Percentiles rank a stretch among this genome's conserved stretches.
phyloP scores from a whole-genome alignment of 805 yeast species.

The Myxozyma sirexii region DNA sequence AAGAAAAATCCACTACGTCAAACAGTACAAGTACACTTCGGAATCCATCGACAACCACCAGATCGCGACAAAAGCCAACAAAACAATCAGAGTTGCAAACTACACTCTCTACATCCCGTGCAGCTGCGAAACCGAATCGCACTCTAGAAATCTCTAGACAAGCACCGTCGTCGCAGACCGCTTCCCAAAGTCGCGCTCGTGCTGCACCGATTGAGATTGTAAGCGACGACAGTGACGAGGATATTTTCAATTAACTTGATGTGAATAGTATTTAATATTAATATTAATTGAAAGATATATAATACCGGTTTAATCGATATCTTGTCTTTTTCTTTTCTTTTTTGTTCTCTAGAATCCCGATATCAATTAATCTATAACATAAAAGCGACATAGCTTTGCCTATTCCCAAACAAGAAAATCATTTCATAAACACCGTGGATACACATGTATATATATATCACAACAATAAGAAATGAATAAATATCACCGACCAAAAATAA shows the following conservation, averaged over 20 bases:
- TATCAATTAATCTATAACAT: no score
- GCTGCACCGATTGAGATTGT: conserved; percentile 15
- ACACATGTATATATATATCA: no score
- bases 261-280: neutral
- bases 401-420: no score
- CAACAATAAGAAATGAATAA: no score
- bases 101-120: no score
- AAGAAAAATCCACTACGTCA: neutral
- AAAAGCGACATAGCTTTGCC: no score
- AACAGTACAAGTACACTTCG: neutral
- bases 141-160: neutral
- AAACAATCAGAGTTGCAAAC: no score
- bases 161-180: neutral
- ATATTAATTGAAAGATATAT: neutral
- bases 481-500: no score
- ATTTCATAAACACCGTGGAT: no score
- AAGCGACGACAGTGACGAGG: conserved; percentile 32
- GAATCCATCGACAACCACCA: no score
- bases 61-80: neutral
- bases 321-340: no score
- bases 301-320: neutral
- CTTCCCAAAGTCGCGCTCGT: conserved; percentile 4
- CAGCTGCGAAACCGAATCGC: neutral
- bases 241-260: neutral
- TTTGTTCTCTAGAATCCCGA: no score